A percentile compares a stretch with the other conserved stretches of the same genome.
These are phyloP conservation scores for Moringa oleifera DNA, from an alignment of 345 rosid species.

Conservation along the genomic window DNA sequence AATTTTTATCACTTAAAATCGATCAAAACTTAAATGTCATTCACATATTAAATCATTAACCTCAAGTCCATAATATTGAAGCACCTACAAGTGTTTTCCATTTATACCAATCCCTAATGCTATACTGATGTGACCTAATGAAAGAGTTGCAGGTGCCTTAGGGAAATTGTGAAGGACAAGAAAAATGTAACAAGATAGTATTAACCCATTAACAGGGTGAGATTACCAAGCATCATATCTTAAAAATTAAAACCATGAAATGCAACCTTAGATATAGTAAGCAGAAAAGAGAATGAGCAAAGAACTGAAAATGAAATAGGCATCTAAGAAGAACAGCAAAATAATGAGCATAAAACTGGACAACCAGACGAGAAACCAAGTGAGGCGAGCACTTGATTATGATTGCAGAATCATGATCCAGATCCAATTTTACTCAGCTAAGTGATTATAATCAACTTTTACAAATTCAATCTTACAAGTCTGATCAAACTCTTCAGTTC, in stretches of 20 bases:
- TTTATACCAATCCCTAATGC: no score
- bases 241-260: no score
- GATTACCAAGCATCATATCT: not conserved
- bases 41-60: not conserved
- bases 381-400: no score
- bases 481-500: no score
- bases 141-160: no score
- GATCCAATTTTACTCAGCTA: no score
- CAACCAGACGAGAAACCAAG: not conserved
- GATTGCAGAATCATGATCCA: no score
- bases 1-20: not conserved
- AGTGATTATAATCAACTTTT: not conserved
- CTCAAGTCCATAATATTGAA: not conserved
- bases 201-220: not conserved
- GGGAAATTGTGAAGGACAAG: no score
- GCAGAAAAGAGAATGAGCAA: not conserved
- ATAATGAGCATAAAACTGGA: not conserved
- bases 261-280: not conserved
- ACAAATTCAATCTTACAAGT: no score
- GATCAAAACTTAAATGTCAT: not conserved
- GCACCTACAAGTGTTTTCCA: no score
- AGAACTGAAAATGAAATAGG: not conserved
- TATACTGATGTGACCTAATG: no score
- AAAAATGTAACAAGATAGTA: not conserved
- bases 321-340: no score